phyloP scores from a whole-genome alignment of 2,329 filamentous ascomycete genomes.

The Apiospora phragmitis region DNA sequence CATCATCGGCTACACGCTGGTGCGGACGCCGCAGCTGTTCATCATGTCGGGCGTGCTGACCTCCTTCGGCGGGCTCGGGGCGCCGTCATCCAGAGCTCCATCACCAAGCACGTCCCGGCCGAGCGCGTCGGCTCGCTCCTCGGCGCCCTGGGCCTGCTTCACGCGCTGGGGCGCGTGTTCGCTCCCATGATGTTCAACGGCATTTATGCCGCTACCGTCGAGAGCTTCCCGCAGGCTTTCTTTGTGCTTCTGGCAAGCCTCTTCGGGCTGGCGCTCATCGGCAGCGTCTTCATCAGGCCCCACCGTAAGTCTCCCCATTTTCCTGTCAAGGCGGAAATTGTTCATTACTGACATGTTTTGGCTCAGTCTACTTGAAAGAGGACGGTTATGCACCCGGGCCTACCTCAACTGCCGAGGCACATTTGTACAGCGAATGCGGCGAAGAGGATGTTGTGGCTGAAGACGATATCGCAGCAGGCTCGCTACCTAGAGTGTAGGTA shows the following conservation, averaged over 20 bases:
- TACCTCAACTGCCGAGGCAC: background rate
- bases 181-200: conserved; percentile 83
- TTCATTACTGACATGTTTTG: background rate
- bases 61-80: conserved; percentile 81
- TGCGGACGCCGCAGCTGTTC: conserved; percentile 64
- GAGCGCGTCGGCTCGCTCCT: conserved; percentile 84
- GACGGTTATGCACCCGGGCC: conserved; percentile 21
- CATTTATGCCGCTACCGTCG: conserved; percentile 81
- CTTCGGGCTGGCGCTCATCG: conserved; percentile 66
- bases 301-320: conserved; percentile 59
- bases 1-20: conserved; percentile 71
- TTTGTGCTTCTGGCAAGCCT: conserved; percentile 72
- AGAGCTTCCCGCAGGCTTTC: conserved; percentile 74
- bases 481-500: conserved; percentile 1
- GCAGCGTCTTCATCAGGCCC: conserved; percentile 71
- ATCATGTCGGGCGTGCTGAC: conserved; percentile 71
- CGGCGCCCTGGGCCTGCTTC: conserved; percentile 82
- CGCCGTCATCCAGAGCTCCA: conserved; percentile 77
- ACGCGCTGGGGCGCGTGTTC: conserved; percentile 77
- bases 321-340: background rate
- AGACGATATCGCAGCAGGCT: background rate
- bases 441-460: background rate
- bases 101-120: conserved; percentile 88
- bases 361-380: conserved; percentile 28
- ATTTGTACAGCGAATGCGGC: background rate